Evolutionary conservation across 2,329 filamentous ascomycete genomes (phyloP).

Genomic region (Colletotrichum tropicale): DNA sequence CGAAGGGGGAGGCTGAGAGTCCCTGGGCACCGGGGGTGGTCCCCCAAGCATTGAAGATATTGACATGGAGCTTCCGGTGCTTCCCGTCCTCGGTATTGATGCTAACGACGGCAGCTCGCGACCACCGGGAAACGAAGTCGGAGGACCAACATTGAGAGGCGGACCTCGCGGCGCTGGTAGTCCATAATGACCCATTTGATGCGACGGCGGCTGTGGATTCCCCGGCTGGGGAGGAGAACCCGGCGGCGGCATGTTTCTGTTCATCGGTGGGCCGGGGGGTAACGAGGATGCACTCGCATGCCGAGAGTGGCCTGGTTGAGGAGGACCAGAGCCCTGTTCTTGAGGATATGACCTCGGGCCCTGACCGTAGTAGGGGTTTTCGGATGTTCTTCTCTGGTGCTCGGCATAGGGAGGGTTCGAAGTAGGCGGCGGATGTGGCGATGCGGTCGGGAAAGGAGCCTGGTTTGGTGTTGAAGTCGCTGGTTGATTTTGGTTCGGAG

Average conservation of each 20-base stretch:
- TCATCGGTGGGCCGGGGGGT: constrained; percentile 38
- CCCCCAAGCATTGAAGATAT: constrained; percentile 66
- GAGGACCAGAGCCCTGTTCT: constrained; percentile 31
- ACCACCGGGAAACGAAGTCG: constrained; percentile 49
- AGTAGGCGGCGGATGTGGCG: constrained; percentile 7
- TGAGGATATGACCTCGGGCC: constrained; percentile 35
- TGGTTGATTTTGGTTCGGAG: constrained; percentile 2
- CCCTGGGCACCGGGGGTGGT: constrained; percentile 47
- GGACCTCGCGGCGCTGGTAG: constrained; percentile 52
- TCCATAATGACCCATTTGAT: constrained; percentile 42
- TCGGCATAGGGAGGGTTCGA: constrained; percentile 32
- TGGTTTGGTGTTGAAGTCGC: constrained; percentile 17
- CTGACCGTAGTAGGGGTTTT: constrained; percentile 46
- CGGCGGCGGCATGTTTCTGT: constrained; percentile 51
- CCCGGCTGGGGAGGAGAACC: constrained; percentile 47
- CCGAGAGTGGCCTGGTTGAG: constrained; percentile 41
- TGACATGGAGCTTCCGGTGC: constrained; percentile 61
- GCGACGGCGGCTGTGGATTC: constrained; percentile 33
- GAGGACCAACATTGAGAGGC: constrained; percentile 45
- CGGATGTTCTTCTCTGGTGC: constrained; percentile 44
- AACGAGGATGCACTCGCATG: constrained; percentile 51
- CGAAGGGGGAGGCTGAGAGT: constrained; percentile 41
- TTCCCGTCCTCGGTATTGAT: constrained; percentile 51
- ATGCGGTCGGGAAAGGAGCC: constrained; percentile 19
- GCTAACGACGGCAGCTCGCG: constrained; percentile 59